Conservation (phyloP, 1,284 basidiomycete species). For the Cystobasidium pallidum region DNA sequence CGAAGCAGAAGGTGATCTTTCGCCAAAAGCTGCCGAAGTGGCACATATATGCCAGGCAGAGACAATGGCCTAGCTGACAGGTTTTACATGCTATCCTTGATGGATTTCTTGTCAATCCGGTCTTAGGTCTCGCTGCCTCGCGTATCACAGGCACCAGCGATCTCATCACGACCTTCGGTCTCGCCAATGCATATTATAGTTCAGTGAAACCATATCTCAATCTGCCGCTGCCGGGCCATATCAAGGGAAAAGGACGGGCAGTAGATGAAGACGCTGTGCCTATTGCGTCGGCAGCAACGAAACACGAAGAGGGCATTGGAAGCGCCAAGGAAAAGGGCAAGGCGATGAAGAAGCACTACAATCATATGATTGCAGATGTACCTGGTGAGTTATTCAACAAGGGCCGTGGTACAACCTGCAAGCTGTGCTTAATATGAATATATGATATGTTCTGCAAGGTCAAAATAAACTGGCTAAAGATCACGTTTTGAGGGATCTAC, state of each 20-base stretch:
- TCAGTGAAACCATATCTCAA: conserved; percentile 49
- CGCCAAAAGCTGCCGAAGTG: background rate
- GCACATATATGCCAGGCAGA: background rate
- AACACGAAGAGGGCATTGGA: background rate
- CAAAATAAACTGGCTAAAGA: conserved; percentile 49
- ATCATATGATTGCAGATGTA: conserved; percentile 50
- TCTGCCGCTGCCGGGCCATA: conserved; percentile 19
- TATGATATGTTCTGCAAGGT: too few relatives aligned
- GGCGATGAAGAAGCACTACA: conserved; percentile 51
- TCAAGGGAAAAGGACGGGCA: conserved; percentile 47
- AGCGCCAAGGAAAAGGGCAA: conserved; percentile 44
- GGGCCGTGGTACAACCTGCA: too few relatives aligned
- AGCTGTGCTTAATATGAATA: too few relatives aligned
- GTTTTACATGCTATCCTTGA: background rate
- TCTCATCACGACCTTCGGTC: conserved; percentile 47
- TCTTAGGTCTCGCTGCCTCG: conserved; percentile 45
- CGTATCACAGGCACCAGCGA: conserved; percentile 48
- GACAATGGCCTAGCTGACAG: conserved; percentile 3
- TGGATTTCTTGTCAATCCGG: background rate
- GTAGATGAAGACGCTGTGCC: conserved; percentile 18
- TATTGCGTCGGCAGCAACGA: background rate
- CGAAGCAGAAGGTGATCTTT: conserved; percentile 24
- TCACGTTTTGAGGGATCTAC: conserved; percentile 45
- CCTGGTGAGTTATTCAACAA: conserved; percentile 46
- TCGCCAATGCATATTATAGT: conserved; percentile 49